Percentiles rank a stretch among this genome's conserved stretches.
These are phyloP conservation scores for Nicotiana tomentosiformis DNA, from an alignment of 257 asterid species.

Conservation along the genomic window DNA sequence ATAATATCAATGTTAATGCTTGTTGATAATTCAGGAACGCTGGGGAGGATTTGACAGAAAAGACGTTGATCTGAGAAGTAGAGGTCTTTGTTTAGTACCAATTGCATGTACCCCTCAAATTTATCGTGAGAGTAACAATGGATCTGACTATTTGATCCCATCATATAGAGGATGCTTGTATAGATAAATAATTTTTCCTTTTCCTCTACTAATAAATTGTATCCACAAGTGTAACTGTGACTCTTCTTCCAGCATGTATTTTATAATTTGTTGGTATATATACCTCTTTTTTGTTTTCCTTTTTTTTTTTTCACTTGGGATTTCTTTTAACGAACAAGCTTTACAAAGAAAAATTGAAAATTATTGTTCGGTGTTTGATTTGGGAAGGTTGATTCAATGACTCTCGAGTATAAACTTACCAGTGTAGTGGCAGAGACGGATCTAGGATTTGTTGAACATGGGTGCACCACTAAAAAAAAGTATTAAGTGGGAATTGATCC, in stretches of 20 bases:
- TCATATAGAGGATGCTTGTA: conserved; percentile 20
- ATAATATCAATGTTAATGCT: too few relatives aligned
- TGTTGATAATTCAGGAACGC: conserved; percentile 1
- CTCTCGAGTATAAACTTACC: too few relatives aligned
- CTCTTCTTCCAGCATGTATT: neutral
- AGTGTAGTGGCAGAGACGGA: too few relatives aligned
- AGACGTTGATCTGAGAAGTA: conserved; percentile 15
- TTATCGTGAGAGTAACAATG: conserved; percentile 9
- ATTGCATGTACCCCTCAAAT: conserved; percentile 23
- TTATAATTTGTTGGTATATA: neutral
- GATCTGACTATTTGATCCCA: conserved; percentile 24
- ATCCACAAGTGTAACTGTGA: neutral
- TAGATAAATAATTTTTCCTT: neutral
- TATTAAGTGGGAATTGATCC: too few relatives aligned
- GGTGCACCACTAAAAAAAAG: too few relatives aligned
- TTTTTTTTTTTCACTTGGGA: neutral
- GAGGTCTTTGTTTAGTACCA: conserved; percentile 33
- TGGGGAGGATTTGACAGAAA: conserved; percentile 17
- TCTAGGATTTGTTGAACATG: too few relatives aligned
- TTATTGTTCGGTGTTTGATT: too few relatives aligned
- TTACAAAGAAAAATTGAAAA: too few relatives aligned
- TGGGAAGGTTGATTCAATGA: too few relatives aligned
- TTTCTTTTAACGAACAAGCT: too few relatives aligned
- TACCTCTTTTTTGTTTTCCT: too few relatives aligned
- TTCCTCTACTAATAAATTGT: too few relatives aligned